Percentiles rank a stretch among this genome's conserved stretches.
phyloP scores from a whole-genome alignment of 164 flowering plant species.

The Sextonia rubra region DNA sequence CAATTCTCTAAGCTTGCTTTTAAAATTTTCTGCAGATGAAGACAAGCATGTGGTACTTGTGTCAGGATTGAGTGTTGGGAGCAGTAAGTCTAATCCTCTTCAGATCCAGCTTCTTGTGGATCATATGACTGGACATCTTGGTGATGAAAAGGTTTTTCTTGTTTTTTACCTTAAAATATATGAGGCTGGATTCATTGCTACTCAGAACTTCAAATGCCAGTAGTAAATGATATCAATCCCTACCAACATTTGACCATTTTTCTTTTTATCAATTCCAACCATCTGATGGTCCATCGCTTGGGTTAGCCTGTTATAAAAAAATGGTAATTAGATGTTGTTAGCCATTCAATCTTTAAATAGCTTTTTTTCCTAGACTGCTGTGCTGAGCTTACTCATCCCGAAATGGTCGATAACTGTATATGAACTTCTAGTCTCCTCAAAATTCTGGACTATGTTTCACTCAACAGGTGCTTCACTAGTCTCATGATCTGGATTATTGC shows the following conservation, averaged over 20 bases:
- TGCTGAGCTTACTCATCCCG: no score
- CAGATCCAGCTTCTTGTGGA: conserved; percentile 89
- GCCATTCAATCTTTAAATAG: no score
- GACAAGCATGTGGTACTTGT: conserved; percentile 87
- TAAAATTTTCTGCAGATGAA: conserved; percentile 52
- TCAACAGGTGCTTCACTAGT: neutral
- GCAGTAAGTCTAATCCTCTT: conserved; percentile 67
- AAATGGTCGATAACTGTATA: neutral
- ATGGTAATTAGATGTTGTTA: no score
- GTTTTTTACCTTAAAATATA: conserved; percentile 3
- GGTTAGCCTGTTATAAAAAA: neutral
- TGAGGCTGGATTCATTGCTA: neutral
- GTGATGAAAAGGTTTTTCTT: conserved; percentile 74
- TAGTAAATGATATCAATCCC: neutral
- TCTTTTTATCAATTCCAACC: neutral
- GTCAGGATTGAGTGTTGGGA: conserved; percentile 81
- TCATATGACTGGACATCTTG: conserved; percentile 93
- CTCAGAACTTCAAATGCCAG: neutral
- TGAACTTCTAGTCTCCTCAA: neutral
- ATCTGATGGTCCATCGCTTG: neutral
- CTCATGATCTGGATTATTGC: neutral
- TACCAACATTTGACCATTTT: neutral
- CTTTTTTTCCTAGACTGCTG: no score
- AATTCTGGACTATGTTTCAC: neutral
- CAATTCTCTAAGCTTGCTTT: neutral